These are phyloP conservation scores for Arabidopsis suecica DNA, from an alignment of 345 rosid genomes.

Conservation along the genomic window DNA sequence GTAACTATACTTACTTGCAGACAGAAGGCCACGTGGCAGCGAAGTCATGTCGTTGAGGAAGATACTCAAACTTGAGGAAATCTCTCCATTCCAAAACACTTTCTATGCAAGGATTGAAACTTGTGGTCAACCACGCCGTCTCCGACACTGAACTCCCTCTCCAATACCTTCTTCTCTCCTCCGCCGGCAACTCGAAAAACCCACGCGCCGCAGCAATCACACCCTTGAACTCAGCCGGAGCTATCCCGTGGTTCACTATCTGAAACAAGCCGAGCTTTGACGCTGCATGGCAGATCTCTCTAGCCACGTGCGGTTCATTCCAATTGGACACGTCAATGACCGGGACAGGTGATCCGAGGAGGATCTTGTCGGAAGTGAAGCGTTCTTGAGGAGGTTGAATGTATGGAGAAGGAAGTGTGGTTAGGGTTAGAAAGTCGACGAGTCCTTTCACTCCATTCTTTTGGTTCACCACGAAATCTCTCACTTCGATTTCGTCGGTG, in stretches of 20 bases:
- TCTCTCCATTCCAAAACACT: slow-evolving; percentile 58
- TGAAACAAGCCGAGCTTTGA: slow-evolving; percentile 43
- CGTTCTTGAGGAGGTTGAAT: slow-evolving; percentile 51
- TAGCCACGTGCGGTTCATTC: slow-evolving; percentile 26
- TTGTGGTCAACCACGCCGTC: slow-evolving; percentile 45
- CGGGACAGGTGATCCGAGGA: slow-evolving; percentile 33
- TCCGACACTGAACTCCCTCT: slow-evolving; percentile 46
- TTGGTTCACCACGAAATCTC: slow-evolving; percentile 53
- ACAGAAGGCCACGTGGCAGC: slow-evolving; percentile 38
- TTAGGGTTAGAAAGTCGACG: slow-evolving; percentile 37
- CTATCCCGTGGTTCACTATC: slow-evolving; percentile 45
- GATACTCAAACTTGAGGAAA: slow-evolving; percentile 48
- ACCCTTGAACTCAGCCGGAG: slow-evolving; percentile 36
- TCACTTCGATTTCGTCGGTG: slow-evolving; percentile 3
- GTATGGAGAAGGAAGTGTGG: slow-evolving; percentile 47
- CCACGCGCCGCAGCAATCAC: slow-evolving; percentile 46
- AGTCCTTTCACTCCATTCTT: slow-evolving; percentile 56
- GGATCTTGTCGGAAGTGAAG: slow-evolving; percentile 39
- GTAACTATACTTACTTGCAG: slow-evolving; percentile 40
- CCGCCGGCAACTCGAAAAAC: slow-evolving; percentile 47
- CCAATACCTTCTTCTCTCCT: slow-evolving; percentile 47
- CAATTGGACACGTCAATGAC: slow-evolving; percentile 45
- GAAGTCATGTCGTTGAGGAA: slow-evolving; percentile 34
- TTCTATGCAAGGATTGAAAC: slow-evolving; percentile 43
- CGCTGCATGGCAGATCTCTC: slow-evolving; percentile 41